phyloP scores from a whole-genome alignment of 2,329 filamentous ascomycete genomes.

The Botrytis sinoallii region DNA sequence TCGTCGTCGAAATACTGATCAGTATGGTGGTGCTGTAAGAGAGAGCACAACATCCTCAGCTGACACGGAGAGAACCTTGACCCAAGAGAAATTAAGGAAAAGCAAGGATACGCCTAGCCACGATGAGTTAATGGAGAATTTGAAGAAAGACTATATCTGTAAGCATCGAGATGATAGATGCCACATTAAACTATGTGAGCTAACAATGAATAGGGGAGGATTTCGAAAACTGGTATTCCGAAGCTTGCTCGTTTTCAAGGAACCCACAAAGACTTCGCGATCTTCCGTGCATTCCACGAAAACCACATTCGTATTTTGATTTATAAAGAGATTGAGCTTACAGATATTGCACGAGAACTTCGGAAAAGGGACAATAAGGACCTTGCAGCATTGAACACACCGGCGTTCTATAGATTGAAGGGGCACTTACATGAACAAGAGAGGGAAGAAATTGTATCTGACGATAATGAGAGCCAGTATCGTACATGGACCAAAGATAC shows the following conservation, averaged over 20 bases:
- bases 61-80: background rate
- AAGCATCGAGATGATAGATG: background rate
- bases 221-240: background rate
- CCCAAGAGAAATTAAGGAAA: background rate
- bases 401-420: background rate
- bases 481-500: background rate
- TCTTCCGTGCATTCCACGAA: background rate
- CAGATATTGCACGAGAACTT: background rate
- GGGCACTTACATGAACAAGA: background rate
- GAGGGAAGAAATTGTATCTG: background rate
- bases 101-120: background rate
- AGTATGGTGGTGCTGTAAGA: background rate
- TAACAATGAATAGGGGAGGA: background rate
- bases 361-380: background rate
- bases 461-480: background rate
- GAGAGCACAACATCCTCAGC: background rate
- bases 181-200: background rate
- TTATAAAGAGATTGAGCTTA: background rate
- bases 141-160: constrained; percentile 1
- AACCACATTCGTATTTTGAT: background rate
- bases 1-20: background rate
- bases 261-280: background rate
- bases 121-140: background rate
- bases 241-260: background rate
- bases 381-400: background rate